phyloP scores from a whole-genome alignment of 805 yeast species.

The Yarrowia sp. region DNA sequence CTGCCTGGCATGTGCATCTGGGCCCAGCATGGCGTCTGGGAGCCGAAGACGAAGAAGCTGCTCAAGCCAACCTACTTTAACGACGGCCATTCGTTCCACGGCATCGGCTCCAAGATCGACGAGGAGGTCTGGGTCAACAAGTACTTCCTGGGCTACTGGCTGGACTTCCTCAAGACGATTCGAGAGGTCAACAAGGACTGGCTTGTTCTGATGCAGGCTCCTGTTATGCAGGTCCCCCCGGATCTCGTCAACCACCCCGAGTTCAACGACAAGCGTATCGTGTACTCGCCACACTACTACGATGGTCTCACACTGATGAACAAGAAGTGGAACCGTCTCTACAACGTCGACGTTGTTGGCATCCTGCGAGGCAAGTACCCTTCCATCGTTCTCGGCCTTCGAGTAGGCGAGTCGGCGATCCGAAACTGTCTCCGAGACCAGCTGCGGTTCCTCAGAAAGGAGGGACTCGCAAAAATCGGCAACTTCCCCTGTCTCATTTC shows the following conservation, averaged over 20 bases:
- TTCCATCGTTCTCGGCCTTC: conserved; percentile 69
- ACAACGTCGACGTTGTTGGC: conserved; percentile 88
- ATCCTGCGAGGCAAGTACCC: conserved; percentile 74
- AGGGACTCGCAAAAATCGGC: conserved; percentile 64
- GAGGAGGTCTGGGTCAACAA: conserved; percentile 59
- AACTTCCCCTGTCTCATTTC: conserved; percentile 73
- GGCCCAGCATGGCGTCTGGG: conserved; percentile 72
- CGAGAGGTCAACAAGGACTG: conserved; percentile 48
- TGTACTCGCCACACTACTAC: conserved; percentile 85
- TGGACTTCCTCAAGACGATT: conserved; percentile 47
- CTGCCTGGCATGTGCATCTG: conserved; percentile 69
- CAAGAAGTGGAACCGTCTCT: conserved; percentile 78
- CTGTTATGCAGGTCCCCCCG: conserved; percentile 79
- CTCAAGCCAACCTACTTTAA: conserved; percentile 53
- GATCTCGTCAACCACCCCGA: conserved; percentile 37
- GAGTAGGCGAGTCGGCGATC: conserved; percentile 72
- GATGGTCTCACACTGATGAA: conserved; percentile 94
- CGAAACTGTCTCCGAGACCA: conserved; percentile 70
- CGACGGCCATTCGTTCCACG: conserved; percentile 24
- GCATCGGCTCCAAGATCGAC: conserved; percentile 32
- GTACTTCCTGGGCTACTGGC: conserved; percentile 60
- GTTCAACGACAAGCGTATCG: conserved; percentile 53
- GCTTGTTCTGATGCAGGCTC: conserved; percentile 72
- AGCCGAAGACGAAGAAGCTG: conserved; percentile 39
- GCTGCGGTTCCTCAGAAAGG: conserved; percentile 61